Percentiles rank a stretch among this genome's conserved stretches.
Conservation (phyloP, 1,284 basidiomycete species). For the Leccinum subspadiceum region DNA sequence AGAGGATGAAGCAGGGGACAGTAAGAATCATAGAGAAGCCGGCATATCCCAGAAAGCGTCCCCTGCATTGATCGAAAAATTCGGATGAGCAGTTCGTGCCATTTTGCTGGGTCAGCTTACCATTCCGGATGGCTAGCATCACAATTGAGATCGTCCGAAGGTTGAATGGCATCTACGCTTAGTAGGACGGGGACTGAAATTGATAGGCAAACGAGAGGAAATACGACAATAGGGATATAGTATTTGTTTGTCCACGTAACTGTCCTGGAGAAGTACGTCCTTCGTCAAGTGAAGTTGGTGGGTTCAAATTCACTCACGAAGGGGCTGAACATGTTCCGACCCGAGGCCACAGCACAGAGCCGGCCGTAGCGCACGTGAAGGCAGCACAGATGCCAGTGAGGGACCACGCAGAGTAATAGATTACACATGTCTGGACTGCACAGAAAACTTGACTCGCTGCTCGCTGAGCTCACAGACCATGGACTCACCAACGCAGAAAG, state of each 20-base stretch:
- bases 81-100: neutral
- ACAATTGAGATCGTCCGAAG: slow-evolving; percentile 52
- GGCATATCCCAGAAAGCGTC: slow-evolving; percentile 58
- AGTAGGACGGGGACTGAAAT: slow-evolving; percentile 45
- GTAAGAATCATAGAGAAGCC: slow-evolving; percentile 52
- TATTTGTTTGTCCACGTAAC: slow-evolving; percentile 45
- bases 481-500: slow-evolving; percentile 54
- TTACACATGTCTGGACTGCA: slow-evolving; percentile 22
- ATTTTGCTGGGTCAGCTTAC: slow-evolving; percentile 33
- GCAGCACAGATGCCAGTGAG: slow-evolving; percentile 51
- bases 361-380: slow-evolving; percentile 49
- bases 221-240: slow-evolving; percentile 40
- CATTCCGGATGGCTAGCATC: slow-evolving; percentile 54
- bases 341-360: slow-evolving; percentile 47
- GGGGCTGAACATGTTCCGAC: slow-evolving; percentile 34
- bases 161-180: slow-evolving; percentile 42
- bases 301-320: slow-evolving; percentile 26
- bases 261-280: slow-evolving; percentile 27
- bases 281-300: neutral
- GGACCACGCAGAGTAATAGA: slow-evolving; percentile 45
- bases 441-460: neutral
- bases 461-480: neutral
- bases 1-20: slow-evolving; percentile 51
- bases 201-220: slow-evolving; percentile 46
- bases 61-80: slow-evolving; percentile 38